Evolutionary conservation across 345 rosid species (phyloP).

Genomic region (Linum usitatissimum): DNA sequence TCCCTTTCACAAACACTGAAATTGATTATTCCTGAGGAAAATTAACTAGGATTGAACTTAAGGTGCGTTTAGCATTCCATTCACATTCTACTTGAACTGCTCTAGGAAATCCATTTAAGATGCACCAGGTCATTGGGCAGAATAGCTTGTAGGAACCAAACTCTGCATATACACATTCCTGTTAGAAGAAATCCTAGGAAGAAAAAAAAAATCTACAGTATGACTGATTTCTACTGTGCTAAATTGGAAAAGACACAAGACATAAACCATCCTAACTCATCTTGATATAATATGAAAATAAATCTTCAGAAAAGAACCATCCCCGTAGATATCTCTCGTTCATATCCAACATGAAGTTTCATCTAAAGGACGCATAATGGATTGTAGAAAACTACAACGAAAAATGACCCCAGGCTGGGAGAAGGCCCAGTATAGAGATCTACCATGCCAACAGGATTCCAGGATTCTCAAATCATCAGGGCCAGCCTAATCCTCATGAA

Average conservation of each 20-base stretch:
- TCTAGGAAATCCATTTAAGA: background rate
- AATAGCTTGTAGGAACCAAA: no score
- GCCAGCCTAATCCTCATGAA: background rate
- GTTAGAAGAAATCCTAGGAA: background rate
- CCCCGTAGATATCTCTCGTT: background rate
- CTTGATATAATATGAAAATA: background rate
- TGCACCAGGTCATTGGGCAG: background rate
- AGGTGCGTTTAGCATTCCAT: no score
- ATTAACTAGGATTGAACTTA: background rate
- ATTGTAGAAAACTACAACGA: background rate
- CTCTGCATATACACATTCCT: no score
- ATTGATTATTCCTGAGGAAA: no score
- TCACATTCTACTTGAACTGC: background rate
- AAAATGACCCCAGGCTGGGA: background rate
- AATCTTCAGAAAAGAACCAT: background rate
- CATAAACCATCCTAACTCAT: background rate
- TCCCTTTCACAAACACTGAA: no score
- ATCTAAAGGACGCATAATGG: background rate
- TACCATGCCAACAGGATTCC: background rate
- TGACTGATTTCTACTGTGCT: background rate
- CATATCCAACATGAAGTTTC: background rate
- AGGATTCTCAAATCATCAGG: background rate
- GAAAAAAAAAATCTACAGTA: background rate
- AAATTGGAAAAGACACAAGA: background rate
- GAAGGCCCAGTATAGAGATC: background rate